Evolutionary conservation across 2,329 filamentous ascomycete species (phyloP).

Genomic region (Diaporthe sp.): DNA sequence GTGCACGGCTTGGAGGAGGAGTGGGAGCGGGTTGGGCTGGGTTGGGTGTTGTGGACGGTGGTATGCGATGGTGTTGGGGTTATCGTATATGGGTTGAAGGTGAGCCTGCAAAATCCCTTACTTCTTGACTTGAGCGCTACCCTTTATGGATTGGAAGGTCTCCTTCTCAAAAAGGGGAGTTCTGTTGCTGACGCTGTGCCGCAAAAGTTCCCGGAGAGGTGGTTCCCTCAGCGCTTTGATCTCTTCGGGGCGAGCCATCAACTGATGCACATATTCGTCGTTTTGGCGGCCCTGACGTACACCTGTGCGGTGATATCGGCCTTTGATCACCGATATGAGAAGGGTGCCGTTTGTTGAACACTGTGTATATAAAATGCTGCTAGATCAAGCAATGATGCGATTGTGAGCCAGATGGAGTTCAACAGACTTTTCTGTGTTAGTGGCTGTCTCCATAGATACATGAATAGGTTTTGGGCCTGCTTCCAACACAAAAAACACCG

Average conservation of each 20-base stretch:
- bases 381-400: neutral
- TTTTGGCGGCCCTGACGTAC: slow-evolving; percentile 57
- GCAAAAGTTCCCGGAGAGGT: slow-evolving; percentile 58
- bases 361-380: neutral
- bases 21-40: slow-evolving; percentile 55
- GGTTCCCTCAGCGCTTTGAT: slow-evolving; percentile 59
- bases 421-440: neutral
- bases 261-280: slow-evolving; percentile 62
- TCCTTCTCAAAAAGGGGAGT: neutral
- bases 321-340: slow-evolving; percentile 52
- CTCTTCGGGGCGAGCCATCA: slow-evolving; percentile 63
- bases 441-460: neutral
- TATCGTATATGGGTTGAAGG: slow-evolving; percentile 53
- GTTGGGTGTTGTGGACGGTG: slow-evolving; percentile 55
- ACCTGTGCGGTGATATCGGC: slow-evolving; percentile 53
- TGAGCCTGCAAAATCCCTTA: slow-evolving; percentile 35
- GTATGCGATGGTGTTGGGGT: slow-evolving; percentile 56
- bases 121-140: neutral
- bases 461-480: too few species aligned
- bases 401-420: neutral
- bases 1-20: slow-evolving; percentile 52
- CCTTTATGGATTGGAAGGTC: neutral
- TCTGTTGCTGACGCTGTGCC: slow-evolving; percentile 1
- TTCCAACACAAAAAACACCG: neutral
- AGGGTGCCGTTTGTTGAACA: slow-evolving; percentile 5